phyloP scores from a whole-genome alignment of 352 stramenopile genomes.

The Phytophthora uliginosa region DNA sequence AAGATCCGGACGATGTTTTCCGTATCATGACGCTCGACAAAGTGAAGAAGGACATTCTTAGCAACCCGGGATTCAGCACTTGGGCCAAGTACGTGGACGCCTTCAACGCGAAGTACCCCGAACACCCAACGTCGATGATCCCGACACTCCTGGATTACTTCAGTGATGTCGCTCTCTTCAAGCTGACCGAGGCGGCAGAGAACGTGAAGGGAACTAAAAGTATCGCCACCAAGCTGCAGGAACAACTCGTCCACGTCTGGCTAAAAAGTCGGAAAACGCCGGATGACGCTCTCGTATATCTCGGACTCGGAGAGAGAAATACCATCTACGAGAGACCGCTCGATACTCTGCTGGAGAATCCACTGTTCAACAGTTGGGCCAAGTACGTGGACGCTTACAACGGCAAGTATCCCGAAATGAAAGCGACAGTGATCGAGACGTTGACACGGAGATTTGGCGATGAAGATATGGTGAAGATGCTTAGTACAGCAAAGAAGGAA shows the following conservation, averaged over 20 bases:
- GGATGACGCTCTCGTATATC: neutral
- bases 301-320: neutral
- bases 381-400: constrained; percentile 2
- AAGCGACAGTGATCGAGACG: neutral
- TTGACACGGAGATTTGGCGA: neutral
- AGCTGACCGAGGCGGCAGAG: neutral
- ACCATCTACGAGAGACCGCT: neutral
- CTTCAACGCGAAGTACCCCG: neutral
- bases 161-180: neutral
- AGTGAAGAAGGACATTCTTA: neutral
- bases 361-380: neutral
- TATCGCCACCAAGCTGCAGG: too few relatives aligned
- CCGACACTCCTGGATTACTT: neutral
- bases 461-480: neutral
- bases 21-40: neutral
- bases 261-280: neutral
- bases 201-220: neutral
- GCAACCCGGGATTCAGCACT: neutral
- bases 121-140: neutral
- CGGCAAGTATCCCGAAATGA: neutral
- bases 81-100: neutral
- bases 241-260: neutral
- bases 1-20: constrained; percentile 4
- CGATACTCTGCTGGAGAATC: neutral
- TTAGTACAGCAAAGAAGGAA: neutral